Evolutionary conservation across 805 yeast species (phyloP).

Genomic region (Vanderwaltozyma tropicalis): DNA sequence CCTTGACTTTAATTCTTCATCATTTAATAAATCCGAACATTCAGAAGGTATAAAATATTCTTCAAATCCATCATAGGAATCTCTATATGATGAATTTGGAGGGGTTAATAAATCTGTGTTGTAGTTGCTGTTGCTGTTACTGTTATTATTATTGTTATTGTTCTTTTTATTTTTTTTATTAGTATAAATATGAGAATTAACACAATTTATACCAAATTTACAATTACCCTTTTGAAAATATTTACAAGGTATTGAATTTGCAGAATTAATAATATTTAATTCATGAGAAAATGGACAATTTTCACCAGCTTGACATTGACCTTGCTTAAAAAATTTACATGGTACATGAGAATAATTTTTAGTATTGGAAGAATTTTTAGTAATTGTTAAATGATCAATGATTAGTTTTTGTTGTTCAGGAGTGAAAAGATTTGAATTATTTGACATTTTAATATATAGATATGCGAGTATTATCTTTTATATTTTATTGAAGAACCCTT

Average conservation of each 20-base stretch:
- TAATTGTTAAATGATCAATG: constrained; percentile 19
- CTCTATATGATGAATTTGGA: neutral
- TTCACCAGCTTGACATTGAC: constrained; percentile 89
- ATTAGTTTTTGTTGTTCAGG: constrained; percentile 21
- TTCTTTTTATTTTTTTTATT: no score
- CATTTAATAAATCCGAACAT: neutral
- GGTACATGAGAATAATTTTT: constrained; percentile 68
- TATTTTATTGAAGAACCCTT: no score
- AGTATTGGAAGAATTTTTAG: constrained; percentile 16
- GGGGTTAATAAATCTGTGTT: no score
- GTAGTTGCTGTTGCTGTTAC: no score
- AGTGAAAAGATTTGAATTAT: constrained; percentile 3
- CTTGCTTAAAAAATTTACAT: constrained; percentile 86
- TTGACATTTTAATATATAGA: no score
- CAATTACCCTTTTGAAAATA: constrained; percentile 95
- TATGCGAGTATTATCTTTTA: no score
- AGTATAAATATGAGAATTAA: constrained; percentile 63
- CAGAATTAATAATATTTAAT: constrained; percentile 37
- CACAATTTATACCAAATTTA: constrained; percentile 90
- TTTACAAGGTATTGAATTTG: constrained; percentile 52
- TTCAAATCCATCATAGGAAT: constrained; percentile 22
- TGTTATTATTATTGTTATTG: no score
- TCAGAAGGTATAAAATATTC: neutral
- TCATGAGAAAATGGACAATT: constrained; percentile 89
- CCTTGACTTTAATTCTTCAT: neutral